A percentile compares a stretch with the other conserved stretches of the same genome.
These are phyloP conservation scores for Pyrus bretschneideri DNA, from an alignment of 306 rosid species.

Conservation along the genomic window DNA sequence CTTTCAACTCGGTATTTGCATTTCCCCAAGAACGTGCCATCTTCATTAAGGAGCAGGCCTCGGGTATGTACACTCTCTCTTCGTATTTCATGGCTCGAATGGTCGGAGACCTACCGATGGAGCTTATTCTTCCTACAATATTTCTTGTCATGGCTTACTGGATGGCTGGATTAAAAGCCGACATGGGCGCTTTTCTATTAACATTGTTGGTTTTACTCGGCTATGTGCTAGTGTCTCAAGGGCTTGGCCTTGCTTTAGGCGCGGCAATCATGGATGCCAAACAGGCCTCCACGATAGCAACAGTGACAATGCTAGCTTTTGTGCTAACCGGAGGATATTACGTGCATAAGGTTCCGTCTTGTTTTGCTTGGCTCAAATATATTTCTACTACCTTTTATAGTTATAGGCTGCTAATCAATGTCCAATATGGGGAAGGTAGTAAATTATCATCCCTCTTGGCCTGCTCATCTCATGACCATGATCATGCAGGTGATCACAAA, in stretches of 20 bases:
- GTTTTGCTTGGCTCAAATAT: conserved; percentile 78
- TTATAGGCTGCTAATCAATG: conserved; percentile 53
- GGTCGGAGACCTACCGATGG: conserved; percentile 89
- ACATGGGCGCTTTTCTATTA: conserved; percentile 43
- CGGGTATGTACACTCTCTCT: conserved; percentile 79
- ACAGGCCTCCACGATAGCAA: conserved; percentile 75
- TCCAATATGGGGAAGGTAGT: conserved; percentile 69
- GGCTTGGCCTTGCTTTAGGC: conserved; percentile 85
- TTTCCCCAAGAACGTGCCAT: conserved; percentile 89
- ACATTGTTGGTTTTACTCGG: conserved; percentile 54
- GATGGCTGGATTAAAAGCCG: conserved; percentile 77
- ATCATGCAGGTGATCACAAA: conserved; percentile 5
- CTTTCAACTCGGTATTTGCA: conserved; percentile 73
- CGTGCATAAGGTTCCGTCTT: conserved; percentile 69
- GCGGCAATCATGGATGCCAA: conserved; percentile 91
- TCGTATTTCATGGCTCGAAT: conserved; percentile 75
- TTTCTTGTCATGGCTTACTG: conserved; percentile 60
- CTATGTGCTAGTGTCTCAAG: conserved; percentile 79
- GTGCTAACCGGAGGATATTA: conserved; percentile 84
- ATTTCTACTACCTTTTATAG: conserved; percentile 65
- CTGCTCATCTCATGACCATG: conserved; percentile 22
- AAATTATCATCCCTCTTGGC: conserved; percentile 47
- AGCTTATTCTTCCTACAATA: conserved; percentile 76
- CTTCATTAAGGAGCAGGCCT: conserved; percentile 67
- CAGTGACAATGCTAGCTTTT: conserved; percentile 83